Evolutionary conservation across 2,329 filamentous ascomycete genomes (phyloP).

Genomic region (Hypoxylon sp.): DNA sequence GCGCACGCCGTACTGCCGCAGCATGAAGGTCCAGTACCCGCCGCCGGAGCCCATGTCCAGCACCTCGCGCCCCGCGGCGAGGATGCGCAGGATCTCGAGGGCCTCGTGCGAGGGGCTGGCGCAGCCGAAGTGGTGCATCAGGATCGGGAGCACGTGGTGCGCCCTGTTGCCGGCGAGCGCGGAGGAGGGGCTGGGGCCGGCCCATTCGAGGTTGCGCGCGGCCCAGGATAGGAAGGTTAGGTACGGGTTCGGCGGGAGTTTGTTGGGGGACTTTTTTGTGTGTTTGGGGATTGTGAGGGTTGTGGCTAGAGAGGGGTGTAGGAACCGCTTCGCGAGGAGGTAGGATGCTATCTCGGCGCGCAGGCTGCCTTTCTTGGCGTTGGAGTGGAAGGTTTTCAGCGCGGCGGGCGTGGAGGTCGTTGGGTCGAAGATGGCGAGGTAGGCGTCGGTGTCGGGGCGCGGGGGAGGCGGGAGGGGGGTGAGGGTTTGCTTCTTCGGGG

Average conservation of each 20-base stretch:
- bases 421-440: constrained; percentile 74
- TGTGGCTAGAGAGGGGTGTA: constrained; percentile 58
- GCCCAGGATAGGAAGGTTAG: constrained; percentile 76
- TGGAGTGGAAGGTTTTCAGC: constrained; percentile 68
- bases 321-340: constrained; percentile 64
- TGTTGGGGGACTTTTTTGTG: constrained; percentile 54
- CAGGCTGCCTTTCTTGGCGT: constrained; percentile 69
- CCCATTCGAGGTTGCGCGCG: constrained; percentile 73
- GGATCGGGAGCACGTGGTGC: constrained; percentile 77
- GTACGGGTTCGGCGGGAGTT: constrained; percentile 70
- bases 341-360: constrained; percentile 68
- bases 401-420: constrained; percentile 70
- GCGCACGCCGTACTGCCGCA: constrained; percentile 68
- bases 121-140: constrained; percentile 86
- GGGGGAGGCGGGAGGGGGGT: constrained; percentile 60
- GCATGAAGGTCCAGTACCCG: constrained; percentile 81
- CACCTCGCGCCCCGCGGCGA: constrained; percentile 66
- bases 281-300: constrained; percentile 60
- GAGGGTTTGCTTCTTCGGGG: constrained; percentile 8
- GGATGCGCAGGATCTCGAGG: constrained; percentile 68
- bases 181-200: constrained; percentile 67
- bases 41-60: constrained; percentile 78
- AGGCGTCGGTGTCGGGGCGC: constrained; percentile 71
- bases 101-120: constrained; percentile 76
- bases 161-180: constrained; percentile 59